These are phyloP conservation scores for Leucosporidium yakuticum DNA, from an alignment of 768 basidiomycete species.

Conservation along the genomic window DNA sequence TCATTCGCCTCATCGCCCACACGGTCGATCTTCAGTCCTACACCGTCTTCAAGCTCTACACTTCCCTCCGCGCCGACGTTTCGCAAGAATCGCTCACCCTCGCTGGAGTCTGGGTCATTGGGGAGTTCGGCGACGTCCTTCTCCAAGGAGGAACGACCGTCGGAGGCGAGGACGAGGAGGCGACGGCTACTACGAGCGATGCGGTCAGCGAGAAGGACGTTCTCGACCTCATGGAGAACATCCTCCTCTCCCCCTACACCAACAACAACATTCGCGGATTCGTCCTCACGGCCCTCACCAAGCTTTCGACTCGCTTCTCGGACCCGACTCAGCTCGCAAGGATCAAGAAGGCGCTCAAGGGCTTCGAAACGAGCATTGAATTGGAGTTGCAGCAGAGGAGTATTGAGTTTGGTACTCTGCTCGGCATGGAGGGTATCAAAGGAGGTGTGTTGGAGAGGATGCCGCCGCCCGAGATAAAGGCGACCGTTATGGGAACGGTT, in stretches of 20 bases:
- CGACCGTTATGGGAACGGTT: conserved; percentile 85
- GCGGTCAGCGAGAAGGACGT: conserved; percentile 71
- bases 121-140: conserved; percentile 88
- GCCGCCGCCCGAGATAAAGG: conserved; percentile 97
- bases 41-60: conserved; percentile 83
- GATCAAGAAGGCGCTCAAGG: conserved; percentile 67
- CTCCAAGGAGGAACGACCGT: conserved; percentile 54
- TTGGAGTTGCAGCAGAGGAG: conserved; percentile 93
- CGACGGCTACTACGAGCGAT: conserved; percentile 57
- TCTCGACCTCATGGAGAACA: conserved; percentile 75
- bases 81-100: conserved; percentile 95
- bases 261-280: conserved; percentile 89
- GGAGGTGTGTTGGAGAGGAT: conserved; percentile 90
- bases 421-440: conserved; percentile 59
- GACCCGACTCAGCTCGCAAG: conserved; percentile 65
- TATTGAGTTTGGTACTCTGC: conserved; percentile 86
- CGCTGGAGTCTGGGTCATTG: conserved; percentile 89
- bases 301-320: conserved; percentile 74
- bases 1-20: conserved; percentile 91
- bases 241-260: conserved; percentile 87
- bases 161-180: conserved; percentile 71
- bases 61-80: conserved; percentile 78
- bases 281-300: conserved; percentile 79
- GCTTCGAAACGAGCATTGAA: conserved; percentile 79
- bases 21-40: conserved; percentile 95